These are phyloP conservation scores for Corchorus olitorius DNA, from an alignment of 345 rosid species.

Conservation along the genomic window DNA sequence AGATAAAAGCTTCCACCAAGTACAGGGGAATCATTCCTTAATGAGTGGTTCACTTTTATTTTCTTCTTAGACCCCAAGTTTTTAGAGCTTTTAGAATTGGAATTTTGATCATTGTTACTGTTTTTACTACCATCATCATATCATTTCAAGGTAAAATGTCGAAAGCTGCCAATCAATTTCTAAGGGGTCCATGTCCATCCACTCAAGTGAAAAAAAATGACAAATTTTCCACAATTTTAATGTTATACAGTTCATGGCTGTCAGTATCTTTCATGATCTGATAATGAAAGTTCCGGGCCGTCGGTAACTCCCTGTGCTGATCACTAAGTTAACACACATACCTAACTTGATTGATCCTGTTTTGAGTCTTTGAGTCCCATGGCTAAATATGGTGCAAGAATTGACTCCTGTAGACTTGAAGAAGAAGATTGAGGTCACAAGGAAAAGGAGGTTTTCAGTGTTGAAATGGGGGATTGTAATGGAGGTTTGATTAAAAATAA, in stretches of 20 bases:
- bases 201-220: neutral
- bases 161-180: neutral
- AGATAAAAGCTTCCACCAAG: conserved; percentile 19
- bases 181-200: neutral
- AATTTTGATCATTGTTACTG: too few relatives aligned
- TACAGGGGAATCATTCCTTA: conserved; percentile 29
- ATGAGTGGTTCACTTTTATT: conserved; percentile 34
- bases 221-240: too few relatives aligned
- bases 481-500: conserved; percentile 42
- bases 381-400: conserved; percentile 39
- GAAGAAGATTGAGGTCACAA: conserved; percentile 48
- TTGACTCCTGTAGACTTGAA: conserved; percentile 48
- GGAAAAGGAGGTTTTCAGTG: conserved; percentile 46
- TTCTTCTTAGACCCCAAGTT: conserved; percentile 1
- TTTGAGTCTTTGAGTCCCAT: conserved; percentile 11
- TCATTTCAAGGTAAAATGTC: neutral
- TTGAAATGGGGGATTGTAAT: conserved; percentile 56
- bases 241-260: neutral
- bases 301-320: neutral
- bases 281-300: neutral
- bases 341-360: neutral
- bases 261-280: neutral
- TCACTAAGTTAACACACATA: neutral
- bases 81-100: neutral
- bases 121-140: neutral